Evolutionary conservation across 2,329 filamentous ascomycete genomes (phyloP), one percentile per base, ranked within the genome.

Genomic region (Trichoderma arundinaceum): DNA sequence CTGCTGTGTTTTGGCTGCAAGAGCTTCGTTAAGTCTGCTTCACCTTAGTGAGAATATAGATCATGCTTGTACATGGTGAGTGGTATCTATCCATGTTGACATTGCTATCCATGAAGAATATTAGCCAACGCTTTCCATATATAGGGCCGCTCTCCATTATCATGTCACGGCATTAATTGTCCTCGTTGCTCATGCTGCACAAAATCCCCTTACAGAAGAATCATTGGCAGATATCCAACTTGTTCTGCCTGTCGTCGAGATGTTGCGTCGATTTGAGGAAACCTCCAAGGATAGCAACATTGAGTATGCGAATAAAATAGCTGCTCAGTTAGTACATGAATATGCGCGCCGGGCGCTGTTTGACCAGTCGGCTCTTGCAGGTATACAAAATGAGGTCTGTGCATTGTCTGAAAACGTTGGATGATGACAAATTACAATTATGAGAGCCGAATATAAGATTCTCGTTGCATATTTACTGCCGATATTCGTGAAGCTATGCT

Each of bases 211-310:
- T 10, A 38, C 57, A 3, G 57, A 60, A 6, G 57, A 60, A 46
- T 60, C 57, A 15, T 49, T 60, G 43, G 57, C 57, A 9, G 57
- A 60, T 10, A 38, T 60, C 13, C 57, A 60, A 13, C 57, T 60
- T 19, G 57, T 44, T 5, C 44, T 60, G 19, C 43, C 44, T 7
- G 57, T 60, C 3, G 57, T 60, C 7, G 57, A 60, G 32, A 60
- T 60, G 57, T 43, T 60, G 13, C 57, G 33, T 35, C 13, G 33
- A 19, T 60, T 60, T 28, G 57, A 38, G 8, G 43, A 60, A 17
- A 10, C 19, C 38, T 39, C 43, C 28, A 28, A 22, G 44, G 43
- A 60, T 7, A 49, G 17, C 7, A 35, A 35, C 2, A 28, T 60
- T 12, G 57, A 12, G 7, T 28, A 60, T 32, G 19, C 57, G 13